Evolutionary conservation across 495 filamentous ascomycete species (phyloP).

Genomic region (Melanomma pulvis-pyrius): DNA sequence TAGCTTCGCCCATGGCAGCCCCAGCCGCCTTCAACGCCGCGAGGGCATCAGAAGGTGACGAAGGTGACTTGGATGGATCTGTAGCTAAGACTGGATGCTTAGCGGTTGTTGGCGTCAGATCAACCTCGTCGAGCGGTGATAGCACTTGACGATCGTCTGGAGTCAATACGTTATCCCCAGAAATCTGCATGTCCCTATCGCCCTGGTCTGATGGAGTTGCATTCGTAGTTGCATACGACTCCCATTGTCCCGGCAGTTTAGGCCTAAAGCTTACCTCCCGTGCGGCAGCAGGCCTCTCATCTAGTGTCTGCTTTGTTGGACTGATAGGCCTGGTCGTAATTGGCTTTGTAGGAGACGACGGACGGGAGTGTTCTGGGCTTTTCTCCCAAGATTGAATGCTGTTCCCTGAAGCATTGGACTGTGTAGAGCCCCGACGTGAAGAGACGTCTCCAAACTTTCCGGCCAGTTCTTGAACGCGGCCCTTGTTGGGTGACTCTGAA

Average conservation of each 20-base stretch:
- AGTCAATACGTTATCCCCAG: not conserved
- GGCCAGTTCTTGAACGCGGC: constrained; percentile 54
- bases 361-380: constrained; percentile 40
- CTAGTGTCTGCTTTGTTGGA: constrained; percentile 1
- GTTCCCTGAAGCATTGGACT: constrained; percentile 35
- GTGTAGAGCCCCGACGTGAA: constrained; percentile 45
- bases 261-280: constrained; percentile 54
- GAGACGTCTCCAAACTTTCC: constrained; percentile 49
- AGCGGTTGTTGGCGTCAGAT: constrained; percentile 44
- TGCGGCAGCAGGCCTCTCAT: constrained; percentile 20
- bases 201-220: constrained; percentile 36
- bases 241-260: constrained; percentile 66
- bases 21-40: constrained; percentile 40
- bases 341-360: constrained; percentile 26
- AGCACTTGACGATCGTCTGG: not conserved
- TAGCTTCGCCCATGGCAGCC: constrained; percentile 39
- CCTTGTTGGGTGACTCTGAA: constrained; percentile 49
- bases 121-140: constrained; percentile 37
- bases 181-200: constrained; percentile 7
- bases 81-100: constrained; percentile 31
- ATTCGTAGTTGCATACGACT: constrained; percentile 56
- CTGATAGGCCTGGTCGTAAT: not conserved
- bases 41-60: constrained; percentile 30
- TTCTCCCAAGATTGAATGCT: constrained; percentile 44
- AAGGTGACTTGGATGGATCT: not conserved